Base-by-base conservation (phyloP, 116 monocot genomes). In the Zostera marina region DNA sequence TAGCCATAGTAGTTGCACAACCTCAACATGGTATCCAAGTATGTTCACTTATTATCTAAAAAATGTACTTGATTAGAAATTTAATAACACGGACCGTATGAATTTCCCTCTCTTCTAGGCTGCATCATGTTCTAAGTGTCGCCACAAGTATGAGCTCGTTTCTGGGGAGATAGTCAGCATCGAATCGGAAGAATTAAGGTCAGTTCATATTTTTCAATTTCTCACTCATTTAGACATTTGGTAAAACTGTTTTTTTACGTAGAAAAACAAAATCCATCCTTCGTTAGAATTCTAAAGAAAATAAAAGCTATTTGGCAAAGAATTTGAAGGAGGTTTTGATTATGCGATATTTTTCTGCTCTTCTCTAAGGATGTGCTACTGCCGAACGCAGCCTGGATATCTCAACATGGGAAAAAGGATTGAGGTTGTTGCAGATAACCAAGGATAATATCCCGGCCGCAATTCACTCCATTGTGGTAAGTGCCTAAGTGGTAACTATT, bases 301-400 rank as follows among this genome's bases (percentile, higher is more conserved):
- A 8, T 25, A 61, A 17, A 21, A 19, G 20, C 52, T 52, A 24
- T 12, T 52, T 52, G 13, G 8, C 41, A 40, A 14, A 51, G 4
- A 38, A 32, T 45, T 60, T 22, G 44, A 54, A 65, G 14, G 38
- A 14, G 54, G 54, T 77, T 64, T 84, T 94, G 77, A 88, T 92
- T 76, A 60, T 81, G 41, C 55, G 23, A 60, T 56, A 74, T 81
- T 84, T 60, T 73, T 32, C 32, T 5, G 32, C 32, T 32, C 88
- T 81, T 84, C 67, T 77, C 94, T 88, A 94, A 94, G 94, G 94
- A 83, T 88, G 62, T 94, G 59, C 84, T 88, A 85, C 84, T 94
- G 74, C 85, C 82, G 85, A 81, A 94, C 89, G 94, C 94, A 96
- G 96, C 89, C 82, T 77, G 82, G 85, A 96, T 63, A 72, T 73